Percentiles rank a stretch among this genome's conserved stretches.
Evolutionary conservation across 1,284 basidiomycete genomes (phyloP).

Genomic region (Coniferiporia sulphurascens): DNA sequence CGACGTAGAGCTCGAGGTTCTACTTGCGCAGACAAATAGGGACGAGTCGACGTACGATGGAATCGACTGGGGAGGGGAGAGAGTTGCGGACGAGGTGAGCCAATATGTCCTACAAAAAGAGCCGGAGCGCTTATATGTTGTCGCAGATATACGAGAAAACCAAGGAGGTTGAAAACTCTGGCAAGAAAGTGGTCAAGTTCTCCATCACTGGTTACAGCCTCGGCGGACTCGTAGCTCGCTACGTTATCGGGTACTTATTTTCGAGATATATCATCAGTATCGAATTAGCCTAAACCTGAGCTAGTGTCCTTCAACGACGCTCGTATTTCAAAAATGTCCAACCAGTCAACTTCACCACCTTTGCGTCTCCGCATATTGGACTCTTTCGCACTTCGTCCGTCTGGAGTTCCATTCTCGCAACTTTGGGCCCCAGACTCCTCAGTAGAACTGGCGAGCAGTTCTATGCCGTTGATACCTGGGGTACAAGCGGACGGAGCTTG

Average conservation of each 20-base stretch:
- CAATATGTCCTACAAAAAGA: conserved; percentile 9
- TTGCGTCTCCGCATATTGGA: conserved; percentile 82
- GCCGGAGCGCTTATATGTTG: not conserved
- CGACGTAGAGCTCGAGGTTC: conserved; percentile 35
- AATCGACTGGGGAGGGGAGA: conserved; percentile 59
- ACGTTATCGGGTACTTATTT: conserved; percentile 59
- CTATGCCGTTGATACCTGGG: conserved; percentile 72
- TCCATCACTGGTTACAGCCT: conserved; percentile 78
- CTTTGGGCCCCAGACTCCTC: conserved; percentile 69
- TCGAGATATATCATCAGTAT: not conserved
- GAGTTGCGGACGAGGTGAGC: conserved; percentile 60
- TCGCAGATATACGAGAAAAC: conserved; percentile 49
- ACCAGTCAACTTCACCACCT: conserved; percentile 76
- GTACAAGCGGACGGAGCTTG: conserved; percentile 61
- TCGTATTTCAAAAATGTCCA: conserved; percentile 63
- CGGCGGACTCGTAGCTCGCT: conserved; percentile 77
- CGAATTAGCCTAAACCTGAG: conserved; percentile 9
- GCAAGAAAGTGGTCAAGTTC: conserved; percentile 55
- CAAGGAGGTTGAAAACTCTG: conserved; percentile 44
- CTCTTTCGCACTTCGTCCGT: conserved; percentile 55
- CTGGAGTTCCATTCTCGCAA: conserved; percentile 51
- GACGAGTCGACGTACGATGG: conserved; percentile 59
- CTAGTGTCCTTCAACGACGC: conserved; percentile 58
- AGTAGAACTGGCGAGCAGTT: conserved; percentile 84
- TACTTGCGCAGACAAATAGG: conserved; percentile 44